Conservation (phyloP, 305 asterid genomes). For the Solanum hybrid region DNA sequence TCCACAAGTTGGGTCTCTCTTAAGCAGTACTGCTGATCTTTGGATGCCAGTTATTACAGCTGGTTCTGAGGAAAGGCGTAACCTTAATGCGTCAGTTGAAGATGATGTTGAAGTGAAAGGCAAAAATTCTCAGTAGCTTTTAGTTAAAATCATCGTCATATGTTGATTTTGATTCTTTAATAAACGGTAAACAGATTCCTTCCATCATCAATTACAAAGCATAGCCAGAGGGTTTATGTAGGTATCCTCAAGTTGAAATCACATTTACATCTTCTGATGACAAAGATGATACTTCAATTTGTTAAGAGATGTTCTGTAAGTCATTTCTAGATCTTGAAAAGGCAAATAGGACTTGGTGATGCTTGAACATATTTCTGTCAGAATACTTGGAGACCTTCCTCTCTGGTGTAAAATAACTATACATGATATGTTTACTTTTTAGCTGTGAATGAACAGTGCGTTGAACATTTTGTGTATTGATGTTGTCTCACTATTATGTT, state of each 20-base stretch:
- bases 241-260: background rate
- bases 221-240: background rate
- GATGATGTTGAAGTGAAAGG: constrained; percentile 35
- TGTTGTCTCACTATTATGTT: background rate
- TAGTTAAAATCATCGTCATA: background rate
- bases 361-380: background rate
- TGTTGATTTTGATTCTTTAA: background rate
- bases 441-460: background rate
- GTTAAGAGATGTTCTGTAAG: background rate
- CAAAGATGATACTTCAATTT: background rate
- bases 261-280: background rate
- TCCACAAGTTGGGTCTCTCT: constrained; percentile 59
- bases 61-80: constrained; percentile 64
- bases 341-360: background rate
- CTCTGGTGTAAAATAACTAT: background rate
- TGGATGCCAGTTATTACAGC: constrained; percentile 95
- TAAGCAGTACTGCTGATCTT: constrained; percentile 75
- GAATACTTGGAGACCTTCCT: background rate
- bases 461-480: background rate
- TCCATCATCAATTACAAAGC: background rate
- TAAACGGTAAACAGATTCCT: background rate
- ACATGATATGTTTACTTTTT: background rate
- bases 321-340: background rate
- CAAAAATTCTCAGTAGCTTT: constrained; percentile 24
- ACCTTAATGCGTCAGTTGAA: constrained; percentile 30